These are phyloP conservation scores for Alternaria arbusti DNA, from an alignment of 2,329 filamentous ascomycete species.

Conservation along the genomic window DNA sequence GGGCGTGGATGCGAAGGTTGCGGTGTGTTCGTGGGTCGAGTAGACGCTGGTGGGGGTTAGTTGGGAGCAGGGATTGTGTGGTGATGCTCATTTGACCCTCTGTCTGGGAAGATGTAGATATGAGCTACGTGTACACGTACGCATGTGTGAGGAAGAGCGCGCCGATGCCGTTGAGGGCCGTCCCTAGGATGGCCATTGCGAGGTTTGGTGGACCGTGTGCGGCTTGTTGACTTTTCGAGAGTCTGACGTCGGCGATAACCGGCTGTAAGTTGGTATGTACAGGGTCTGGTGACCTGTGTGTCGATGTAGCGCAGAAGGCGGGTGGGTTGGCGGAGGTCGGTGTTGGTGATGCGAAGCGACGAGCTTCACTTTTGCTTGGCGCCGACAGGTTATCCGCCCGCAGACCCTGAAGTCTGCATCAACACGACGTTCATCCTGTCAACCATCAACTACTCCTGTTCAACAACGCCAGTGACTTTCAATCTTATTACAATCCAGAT, in stretches of 20 bases:
- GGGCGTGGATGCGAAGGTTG: constrained; percentile 63
- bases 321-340: constrained; percentile 1
- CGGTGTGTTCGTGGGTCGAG: constrained; percentile 90
- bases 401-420: not conserved
- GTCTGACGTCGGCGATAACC: constrained; percentile 2
- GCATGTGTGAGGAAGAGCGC: constrained; percentile 83
- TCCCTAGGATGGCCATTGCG: constrained; percentile 74
- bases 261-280: constrained; percentile 2
- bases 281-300: not conserved
- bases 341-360: constrained; percentile 13
- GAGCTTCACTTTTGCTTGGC: constrained; percentile 21
- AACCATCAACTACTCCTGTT: not conserved
- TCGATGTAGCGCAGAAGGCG: not conserved
- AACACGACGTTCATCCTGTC: not conserved
- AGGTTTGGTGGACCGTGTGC: constrained; percentile 1
- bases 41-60: constrained; percentile 73
- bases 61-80: not conserved
- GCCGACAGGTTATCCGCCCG: not conserved
- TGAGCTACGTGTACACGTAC: constrained; percentile 62
- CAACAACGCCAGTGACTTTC: not conserved
- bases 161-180: constrained; percentile 74
- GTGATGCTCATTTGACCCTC: not conserved
- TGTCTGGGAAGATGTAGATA: rapidly evolving
- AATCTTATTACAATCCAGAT: not conserved
- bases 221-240: not conserved